phyloP scores from a whole-genome alignment of 768 basidiomycete genomes.

The Strobilomyces dryophilus region DNA sequence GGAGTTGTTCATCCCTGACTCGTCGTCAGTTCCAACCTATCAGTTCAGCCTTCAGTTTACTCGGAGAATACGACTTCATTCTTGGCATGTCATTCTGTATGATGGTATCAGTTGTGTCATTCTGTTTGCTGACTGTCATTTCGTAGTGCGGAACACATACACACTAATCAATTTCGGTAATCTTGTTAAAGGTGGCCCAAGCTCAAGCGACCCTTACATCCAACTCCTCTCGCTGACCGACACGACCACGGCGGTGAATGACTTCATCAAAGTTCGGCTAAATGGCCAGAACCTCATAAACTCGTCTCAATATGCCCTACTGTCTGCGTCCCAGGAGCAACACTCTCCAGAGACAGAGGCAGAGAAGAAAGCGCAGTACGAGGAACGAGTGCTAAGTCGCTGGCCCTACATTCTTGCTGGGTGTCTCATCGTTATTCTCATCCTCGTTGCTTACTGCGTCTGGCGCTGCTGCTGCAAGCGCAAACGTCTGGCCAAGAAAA shows the following conservation, averaged over 20 bases:
- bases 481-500: slow-evolving; percentile 28
- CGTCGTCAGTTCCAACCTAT: slow-evolving; percentile 71
- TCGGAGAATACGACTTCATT: slow-evolving; percentile 79
- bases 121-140: slow-evolving; percentile 3
- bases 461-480: slow-evolving; percentile 59
- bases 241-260: slow-evolving; percentile 47
- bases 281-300: slow-evolving; percentile 55
- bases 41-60: slow-evolving; percentile 70
- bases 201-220: slow-evolving; percentile 56
- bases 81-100: slow-evolving; percentile 77
- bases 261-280: slow-evolving; percentile 63
- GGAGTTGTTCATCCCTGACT: slow-evolving; percentile 5
- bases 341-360: slow-evolving; percentile 59
- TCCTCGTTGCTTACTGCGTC: slow-evolving; percentile 45
- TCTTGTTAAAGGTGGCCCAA: slow-evolving; percentile 50
- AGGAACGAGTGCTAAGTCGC: slow-evolving; percentile 60
- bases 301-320: slow-evolving; percentile 51
- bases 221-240: slow-evolving; percentile 65
- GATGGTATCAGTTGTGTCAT: slow-evolving; percentile 20
- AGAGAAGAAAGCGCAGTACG: slow-evolving; percentile 64
- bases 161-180: slow-evolving; percentile 69
- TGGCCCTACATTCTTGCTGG: slow-evolving; percentile 73
- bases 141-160: slow-evolving; percentile 73
- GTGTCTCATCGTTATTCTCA: slow-evolving; percentile 46
- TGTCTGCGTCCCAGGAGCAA: slow-evolving; percentile 54